Conservation (phyloP, 1,284 basidiomycete species). For the Heterobasidion irregulare region DNA sequence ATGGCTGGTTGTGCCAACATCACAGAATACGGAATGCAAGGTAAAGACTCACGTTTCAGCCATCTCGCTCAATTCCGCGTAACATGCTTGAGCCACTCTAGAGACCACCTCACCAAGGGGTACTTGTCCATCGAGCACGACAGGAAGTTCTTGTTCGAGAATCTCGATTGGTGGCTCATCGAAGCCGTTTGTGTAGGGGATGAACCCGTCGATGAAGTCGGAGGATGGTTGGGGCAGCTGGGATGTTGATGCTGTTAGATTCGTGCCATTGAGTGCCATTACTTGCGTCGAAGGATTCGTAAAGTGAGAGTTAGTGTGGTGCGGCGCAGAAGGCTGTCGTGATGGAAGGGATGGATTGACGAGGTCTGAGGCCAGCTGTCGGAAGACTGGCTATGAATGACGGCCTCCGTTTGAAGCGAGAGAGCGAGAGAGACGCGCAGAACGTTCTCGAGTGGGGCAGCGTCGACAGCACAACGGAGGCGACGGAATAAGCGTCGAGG, state of each 20-base stretch:
- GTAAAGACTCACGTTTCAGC: constrained; percentile 68
- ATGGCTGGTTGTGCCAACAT: no score
- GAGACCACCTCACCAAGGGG: constrained; percentile 70
- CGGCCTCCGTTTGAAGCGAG: no score
- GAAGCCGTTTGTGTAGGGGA: constrained; percentile 19
- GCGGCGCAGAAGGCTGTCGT: no score
- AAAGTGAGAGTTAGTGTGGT: background rate
- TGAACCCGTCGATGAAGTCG: constrained; percentile 6
- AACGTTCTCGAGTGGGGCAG: no score
- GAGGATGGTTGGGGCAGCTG: background rate
- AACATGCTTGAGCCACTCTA: constrained; percentile 71
- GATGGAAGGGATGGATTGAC: no score
- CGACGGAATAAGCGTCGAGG: no score
- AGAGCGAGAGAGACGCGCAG: no score
- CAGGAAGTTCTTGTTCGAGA: constrained; percentile 67
- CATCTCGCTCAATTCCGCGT: constrained; percentile 76
- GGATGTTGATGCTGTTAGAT: constrained; percentile 4
- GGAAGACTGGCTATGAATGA: no score
- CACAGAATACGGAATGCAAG: background rate
- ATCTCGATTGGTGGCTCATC: constrained; percentile 44
- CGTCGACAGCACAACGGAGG: no score
- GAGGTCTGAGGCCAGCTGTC: no score
- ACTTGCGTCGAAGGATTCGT: background rate
- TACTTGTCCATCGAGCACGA: constrained; percentile 71
- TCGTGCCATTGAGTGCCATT: constrained; percentile 12